phyloP scores from a whole-genome alignment of 2,329 filamentous ascomycete genomes.

The Colletotrichum sp. region DNA sequence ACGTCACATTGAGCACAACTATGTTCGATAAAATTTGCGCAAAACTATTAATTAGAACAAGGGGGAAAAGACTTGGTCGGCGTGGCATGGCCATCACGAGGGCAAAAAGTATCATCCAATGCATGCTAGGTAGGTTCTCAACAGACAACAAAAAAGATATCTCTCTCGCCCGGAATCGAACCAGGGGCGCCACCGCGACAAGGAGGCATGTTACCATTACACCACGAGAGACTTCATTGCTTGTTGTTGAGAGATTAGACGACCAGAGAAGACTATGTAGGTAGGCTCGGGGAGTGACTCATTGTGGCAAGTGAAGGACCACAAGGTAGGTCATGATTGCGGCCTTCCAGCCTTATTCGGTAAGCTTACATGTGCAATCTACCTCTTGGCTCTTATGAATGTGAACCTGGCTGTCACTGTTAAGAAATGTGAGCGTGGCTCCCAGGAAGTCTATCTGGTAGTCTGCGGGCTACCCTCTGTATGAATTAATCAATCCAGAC shows the following conservation, averaged over 20 bases:
- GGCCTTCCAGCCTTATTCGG: not conserved
- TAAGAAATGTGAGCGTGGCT: not conserved
- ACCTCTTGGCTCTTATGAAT: not conserved
- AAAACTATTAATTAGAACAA: accelerated
- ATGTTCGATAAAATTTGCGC: not conserved
- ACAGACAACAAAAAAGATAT: not conserved
- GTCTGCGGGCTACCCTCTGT: too few relatives aligned
- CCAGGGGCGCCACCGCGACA: not conserved
- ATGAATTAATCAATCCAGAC: too few relatives aligned
- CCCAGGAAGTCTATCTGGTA: too few relatives aligned
- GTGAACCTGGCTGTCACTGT: not conserved
- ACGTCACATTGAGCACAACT: not conserved
- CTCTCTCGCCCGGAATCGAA: not conserved
- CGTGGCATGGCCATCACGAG: not conserved
- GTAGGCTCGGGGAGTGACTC: not conserved
- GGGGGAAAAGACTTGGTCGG: accelerated
- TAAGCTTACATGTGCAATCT: not conserved
- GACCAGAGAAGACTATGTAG: not conserved
- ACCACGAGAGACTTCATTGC: not conserved
- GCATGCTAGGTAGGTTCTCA: not conserved
- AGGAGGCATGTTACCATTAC: not conserved
- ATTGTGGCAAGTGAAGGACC: not conserved
- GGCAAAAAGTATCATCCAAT: not conserved
- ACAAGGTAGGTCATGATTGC: not conserved
- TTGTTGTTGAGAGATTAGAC: not conserved